Base-by-base conservation (phyloP, 192 early-diverging fungal species). In the Pilaira anomala region DNA sequence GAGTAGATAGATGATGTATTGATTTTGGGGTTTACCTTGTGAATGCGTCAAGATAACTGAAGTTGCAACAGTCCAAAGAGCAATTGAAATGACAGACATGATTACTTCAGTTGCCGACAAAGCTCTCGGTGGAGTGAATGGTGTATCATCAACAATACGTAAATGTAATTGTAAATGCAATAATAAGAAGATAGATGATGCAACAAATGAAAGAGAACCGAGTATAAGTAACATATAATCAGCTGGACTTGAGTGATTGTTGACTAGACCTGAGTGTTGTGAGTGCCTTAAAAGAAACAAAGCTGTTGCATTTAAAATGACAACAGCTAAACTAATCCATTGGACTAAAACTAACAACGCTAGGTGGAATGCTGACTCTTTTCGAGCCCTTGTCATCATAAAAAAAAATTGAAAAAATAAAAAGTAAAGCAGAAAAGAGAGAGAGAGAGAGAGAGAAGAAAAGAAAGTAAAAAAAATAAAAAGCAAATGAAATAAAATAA, bases 311-410 rank as follows among this genome's bases (percentile, higher is more conserved):
- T 58, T 58, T 24, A 58, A 42, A 39, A 58, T 58, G 14, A 58
- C 56, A 42, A 58, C 56, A 42, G 56, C 56, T 24, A 58, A 19
- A 40, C 56, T 58, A 21, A 58, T 41, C 56, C 56, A 58, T 58
- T 58, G 56, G 21, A 58, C 40, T 39, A 58, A 14, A 14, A 58
- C 56, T 58, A 58, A 22, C 22, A 58, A 42, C 22, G 36, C 19
- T 42, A 58, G 22, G 33, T 58, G 56, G 12, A 58, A 39, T 58
- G 40, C 56, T 42, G 56, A 58, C 40, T 58, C 56, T 58, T 40
- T 40, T 39, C 56, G 33, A 42, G 56, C 56, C 40, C 56, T 36
- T 58, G 36, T 42, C 56, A 58, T 58, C 14, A 39, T 42, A 18
- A 33, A 40, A 3, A 56, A 40, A 13, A 58, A 26, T n/a, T 56